A percentile compares a stretch with the other conserved stretches of the same genome.
Evolutionary conservation across 2,329 filamentous ascomycete species (phyloP).

Genomic region (Chrysoporthe austroafricana): DNA sequence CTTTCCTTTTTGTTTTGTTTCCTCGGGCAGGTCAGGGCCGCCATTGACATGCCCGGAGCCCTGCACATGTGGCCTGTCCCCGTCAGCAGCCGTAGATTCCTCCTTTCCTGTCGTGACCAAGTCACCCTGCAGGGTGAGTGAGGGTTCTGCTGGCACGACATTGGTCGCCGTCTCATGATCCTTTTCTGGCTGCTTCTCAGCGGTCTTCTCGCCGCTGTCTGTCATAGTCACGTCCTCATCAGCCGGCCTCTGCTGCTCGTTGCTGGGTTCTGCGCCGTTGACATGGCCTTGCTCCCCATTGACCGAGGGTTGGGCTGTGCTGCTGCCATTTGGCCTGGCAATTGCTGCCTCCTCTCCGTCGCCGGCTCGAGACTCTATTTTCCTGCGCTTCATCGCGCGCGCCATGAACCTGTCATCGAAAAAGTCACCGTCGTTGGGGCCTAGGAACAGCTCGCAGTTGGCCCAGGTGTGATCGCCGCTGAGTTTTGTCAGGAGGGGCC

Average conservation of each 20-base stretch:
- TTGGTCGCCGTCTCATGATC: not conserved
- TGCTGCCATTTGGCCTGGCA: conserved; percentile 22
- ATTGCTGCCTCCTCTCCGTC: conserved; percentile 20
- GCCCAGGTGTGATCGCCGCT: conserved; percentile 75
- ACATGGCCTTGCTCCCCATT: conserved; percentile 28
- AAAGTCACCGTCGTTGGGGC: conserved; percentile 58
- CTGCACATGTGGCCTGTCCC: not conserved
- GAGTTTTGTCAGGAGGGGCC: conserved; percentile 72
- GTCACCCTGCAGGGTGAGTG: not conserved
- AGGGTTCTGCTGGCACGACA: not conserved
- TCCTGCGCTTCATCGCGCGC: conserved; percentile 37
- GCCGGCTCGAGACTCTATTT: conserved; percentile 13
- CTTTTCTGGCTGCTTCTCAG: conserved; percentile 11
- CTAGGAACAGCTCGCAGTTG: conserved; percentile 62
- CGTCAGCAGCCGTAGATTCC: not conserved
- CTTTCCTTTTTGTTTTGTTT: conserved; percentile 23
- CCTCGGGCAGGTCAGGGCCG: not conserved
- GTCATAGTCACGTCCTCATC: conserved; percentile 33
- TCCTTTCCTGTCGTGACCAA: not conserved
- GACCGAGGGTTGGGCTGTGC: conserved; percentile 9
- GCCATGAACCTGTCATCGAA: conserved; percentile 54
- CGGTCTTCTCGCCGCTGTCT: conserved; percentile 27
- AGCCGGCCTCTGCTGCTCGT: not conserved
- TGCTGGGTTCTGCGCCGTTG: not conserved
- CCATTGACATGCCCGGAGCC: conserved; percentile 19